Evolutionary conservation across 176 grass and related monocot species (phyloP).

Genomic region (Zoysia japonica): DNA sequence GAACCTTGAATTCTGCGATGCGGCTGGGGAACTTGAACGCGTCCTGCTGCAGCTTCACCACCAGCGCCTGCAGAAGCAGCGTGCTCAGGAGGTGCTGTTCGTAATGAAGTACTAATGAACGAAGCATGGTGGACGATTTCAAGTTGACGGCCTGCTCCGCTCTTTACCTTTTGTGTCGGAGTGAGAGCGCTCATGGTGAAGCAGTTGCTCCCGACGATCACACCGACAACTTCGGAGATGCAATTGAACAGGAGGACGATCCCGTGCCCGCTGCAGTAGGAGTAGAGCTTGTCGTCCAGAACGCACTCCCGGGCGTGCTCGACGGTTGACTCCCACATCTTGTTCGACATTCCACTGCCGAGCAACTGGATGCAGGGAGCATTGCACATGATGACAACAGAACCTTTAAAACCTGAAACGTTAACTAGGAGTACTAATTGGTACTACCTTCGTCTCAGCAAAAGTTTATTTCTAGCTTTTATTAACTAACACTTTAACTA

Average conservation of each 20-base stretch:
- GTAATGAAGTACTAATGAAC: no score
- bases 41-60: slow-evolving; percentile 70
- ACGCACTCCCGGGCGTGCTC: slow-evolving; percentile 73
- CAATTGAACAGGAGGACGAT: slow-evolving; percentile 63
- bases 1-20: slow-evolving; percentile 63
- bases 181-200: slow-evolving; percentile 55
- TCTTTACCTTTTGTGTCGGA: slow-evolving; percentile 51
- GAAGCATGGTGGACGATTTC: background rate
- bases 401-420: background rate
- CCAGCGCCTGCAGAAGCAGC: slow-evolving; percentile 39
- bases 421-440: no score
- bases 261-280: slow-evolving; percentile 56
- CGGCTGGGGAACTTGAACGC: slow-evolving; percentile 60
- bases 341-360: slow-evolving; percentile 82
- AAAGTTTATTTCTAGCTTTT: no score
- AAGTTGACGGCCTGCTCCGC: background rate
- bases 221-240: slow-evolving; percentile 61
- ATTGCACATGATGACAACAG: background rate
- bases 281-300: slow-evolving; percentile 68
- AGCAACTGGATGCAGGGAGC: slow-evolving; percentile 49
- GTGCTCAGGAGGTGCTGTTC: background rate
- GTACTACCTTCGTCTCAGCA: no score
- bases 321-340: slow-evolving; percentile 79
- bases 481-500: no score
- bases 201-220: slow-evolving; percentile 49